Base-by-base conservation (phyloP, 2,329 filamentous ascomycete species). In the Cytospora leucostoma region DNA sequence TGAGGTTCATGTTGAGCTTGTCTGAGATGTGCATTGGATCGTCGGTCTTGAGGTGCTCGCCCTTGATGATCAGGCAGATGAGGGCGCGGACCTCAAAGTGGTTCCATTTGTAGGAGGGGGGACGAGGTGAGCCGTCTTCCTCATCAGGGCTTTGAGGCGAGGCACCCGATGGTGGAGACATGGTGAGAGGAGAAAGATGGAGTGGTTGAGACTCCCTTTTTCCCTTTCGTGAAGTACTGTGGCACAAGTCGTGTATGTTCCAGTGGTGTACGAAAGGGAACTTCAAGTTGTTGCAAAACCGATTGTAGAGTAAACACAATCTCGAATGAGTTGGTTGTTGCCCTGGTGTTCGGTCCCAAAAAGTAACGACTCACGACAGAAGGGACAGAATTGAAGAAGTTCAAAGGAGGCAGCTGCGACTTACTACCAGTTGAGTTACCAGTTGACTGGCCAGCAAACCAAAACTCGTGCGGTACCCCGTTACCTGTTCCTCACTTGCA, bases 1-100 rank as follows among this genome's bases (percentile, higher is more conserved):
- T 65, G n/a, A 65, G 60, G n/a, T 60, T 60, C 7, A 33, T 58
- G 44, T 65, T 65, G 52, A 65, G 63, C 52, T 56, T 59, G 35
- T 55, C 56, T 19, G 63, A 53, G 11, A 65, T 55, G 56, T 65
- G 35, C 27, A 63, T 49, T 12, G 60, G 56, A 8, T 59, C 63
- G 4, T 44, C 38, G 27, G 52, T 40, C 11, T 11, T 12, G 17
- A 13, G 49, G 50, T 65, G 63, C 51, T 63, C 60, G 37, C 60
- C 51, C 33, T 63, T 65, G 56, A 65, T 63, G 60, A 65, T 54
- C 27, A 65, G 56, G 60, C 63, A 65, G 19, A 65, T 35, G 50
- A 65, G 52, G 10, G 52, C 56, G 17, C 63, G 63, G 13, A 65
- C 57, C n/a, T 65, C 63, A 47, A 65, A 65, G 37, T 54, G 49